Evolutionary conservation across 331 rosid genomes (phyloP).

Genomic region (Arachis monticola): DNA sequence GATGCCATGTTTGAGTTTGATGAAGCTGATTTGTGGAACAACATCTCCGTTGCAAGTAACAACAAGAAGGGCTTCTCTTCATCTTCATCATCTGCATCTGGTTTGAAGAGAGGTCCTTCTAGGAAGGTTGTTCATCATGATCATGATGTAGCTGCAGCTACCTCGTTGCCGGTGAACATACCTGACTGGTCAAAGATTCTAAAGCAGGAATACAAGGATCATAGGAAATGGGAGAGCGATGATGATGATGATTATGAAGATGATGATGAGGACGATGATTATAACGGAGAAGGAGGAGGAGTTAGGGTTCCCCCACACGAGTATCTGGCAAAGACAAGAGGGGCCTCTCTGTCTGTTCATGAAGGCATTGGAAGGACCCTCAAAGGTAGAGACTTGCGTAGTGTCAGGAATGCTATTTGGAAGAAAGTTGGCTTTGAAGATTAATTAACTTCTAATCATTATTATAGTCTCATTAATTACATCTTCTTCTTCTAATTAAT

Average conservation of each 20-base stretch:
- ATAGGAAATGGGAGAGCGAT: slow-evolving; percentile 36
- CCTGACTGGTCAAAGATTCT: slow-evolving; percentile 88
- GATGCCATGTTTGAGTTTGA: slow-evolving; percentile 50
- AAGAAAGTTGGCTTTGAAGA: slow-evolving; percentile 80
- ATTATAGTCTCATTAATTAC: background rate
- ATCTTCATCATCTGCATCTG: slow-evolving; percentile 38
- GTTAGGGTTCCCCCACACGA: slow-evolving; percentile 77
- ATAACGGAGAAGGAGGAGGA: background rate
- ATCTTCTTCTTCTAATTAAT: slow-evolving; percentile 11
- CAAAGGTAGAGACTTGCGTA: slow-evolving; percentile 80
- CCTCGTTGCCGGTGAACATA: slow-evolving; percentile 69
- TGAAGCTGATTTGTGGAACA: slow-evolving; percentile 64
- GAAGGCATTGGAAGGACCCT: slow-evolving; percentile 94
- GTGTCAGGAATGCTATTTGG: slow-evolving; percentile 96
- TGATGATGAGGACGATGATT: background rate
- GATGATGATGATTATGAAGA: slow-evolving; percentile 30
- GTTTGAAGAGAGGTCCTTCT: slow-evolving; percentile 37
- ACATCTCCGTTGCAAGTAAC: background rate
- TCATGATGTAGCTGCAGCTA: slow-evolving; percentile 15
- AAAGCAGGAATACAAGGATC: slow-evolving; percentile 60
- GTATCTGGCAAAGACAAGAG: slow-evolving; percentile 77
- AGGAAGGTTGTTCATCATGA: slow-evolving; percentile 17
- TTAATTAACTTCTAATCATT: slow-evolving; percentile 13
- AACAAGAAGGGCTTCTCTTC: slow-evolving; percentile 43
- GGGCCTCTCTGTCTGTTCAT: slow-evolving; percentile 83